Conservation (phyloP, 345 rosid species). For the Microthlaspi erraticum region DNA sequence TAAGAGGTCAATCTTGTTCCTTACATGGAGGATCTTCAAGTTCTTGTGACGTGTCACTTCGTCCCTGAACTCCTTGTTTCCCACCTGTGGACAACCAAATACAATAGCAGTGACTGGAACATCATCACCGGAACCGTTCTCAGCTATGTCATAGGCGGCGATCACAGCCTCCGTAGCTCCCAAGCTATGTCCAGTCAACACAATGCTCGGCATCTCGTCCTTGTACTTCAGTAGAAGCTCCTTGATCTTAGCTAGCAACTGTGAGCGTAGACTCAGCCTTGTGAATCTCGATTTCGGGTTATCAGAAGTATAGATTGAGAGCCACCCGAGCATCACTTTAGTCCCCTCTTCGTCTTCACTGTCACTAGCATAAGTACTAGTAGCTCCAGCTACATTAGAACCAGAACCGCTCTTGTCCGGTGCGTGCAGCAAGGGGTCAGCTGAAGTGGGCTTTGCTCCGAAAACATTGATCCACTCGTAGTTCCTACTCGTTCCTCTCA, state of each 20-base stretch:
- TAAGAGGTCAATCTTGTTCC: conserved; percentile 71
- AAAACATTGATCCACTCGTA: conserved; percentile 81
- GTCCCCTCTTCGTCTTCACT: conserved; percentile 60
- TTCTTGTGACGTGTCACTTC: conserved; percentile 52
- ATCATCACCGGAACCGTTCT: conserved; percentile 61
- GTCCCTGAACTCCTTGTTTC: conserved; percentile 65
- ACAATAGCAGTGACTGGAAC: conserved; percentile 74
- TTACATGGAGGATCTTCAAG: conserved; percentile 64
- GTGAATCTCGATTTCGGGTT: conserved; percentile 71
- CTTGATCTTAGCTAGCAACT: conserved; percentile 57
- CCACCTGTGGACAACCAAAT: conserved; percentile 81
- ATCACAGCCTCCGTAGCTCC: conserved; percentile 80
- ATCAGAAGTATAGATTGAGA: conserved; percentile 66
- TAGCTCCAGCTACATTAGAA: neutral
- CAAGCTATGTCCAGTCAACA: conserved; percentile 78
- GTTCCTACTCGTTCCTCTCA: conserved; percentile 82
- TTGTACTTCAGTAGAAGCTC: conserved; percentile 55
- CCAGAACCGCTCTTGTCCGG: conserved; percentile 16
- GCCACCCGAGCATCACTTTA: conserved; percentile 87
- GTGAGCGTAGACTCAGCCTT: conserved; percentile 59
- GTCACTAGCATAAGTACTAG: conserved; percentile 40
- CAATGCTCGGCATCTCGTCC: conserved; percentile 65
- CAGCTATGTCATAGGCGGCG: conserved; percentile 69
- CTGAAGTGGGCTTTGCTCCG: conserved; percentile 63
- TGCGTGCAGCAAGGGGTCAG: conserved; percentile 50